These are phyloP conservation scores for Neurospora sp. DNA, from an alignment of 495 filamentous ascomycete genomes.

Conservation along the genomic window DNA sequence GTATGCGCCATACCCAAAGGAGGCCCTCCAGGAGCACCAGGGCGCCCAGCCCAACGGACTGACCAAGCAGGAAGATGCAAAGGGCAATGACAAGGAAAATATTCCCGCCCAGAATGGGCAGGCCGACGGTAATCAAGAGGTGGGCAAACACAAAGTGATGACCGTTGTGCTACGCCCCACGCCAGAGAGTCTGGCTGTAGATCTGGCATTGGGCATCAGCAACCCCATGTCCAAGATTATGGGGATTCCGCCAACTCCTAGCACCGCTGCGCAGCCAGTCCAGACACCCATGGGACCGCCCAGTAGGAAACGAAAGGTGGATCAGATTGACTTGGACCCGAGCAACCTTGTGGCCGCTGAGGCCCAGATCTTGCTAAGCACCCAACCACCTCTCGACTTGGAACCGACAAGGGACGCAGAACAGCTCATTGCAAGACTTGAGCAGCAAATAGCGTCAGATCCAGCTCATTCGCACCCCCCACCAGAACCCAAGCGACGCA, in stretches of 20 bases:
- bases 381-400: slow-evolving; percentile 65
- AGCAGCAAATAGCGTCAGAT: slow-evolving; percentile 48
- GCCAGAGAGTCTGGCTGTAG: slow-evolving; percentile 56
- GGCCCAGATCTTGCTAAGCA: slow-evolving; percentile 55
- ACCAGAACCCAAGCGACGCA: slow-evolving; percentile 78
- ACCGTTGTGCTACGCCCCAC: slow-evolving; percentile 85
- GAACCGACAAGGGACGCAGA: slow-evolving; percentile 59
- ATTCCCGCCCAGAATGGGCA: slow-evolving; percentile 39
- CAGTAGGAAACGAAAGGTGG: slow-evolving; percentile 57
- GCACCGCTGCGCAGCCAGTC: slow-evolving; percentile 14
- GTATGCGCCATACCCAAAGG: slow-evolving; percentile 67
- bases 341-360: slow-evolving; percentile 64
- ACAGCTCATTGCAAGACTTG: slow-evolving; percentile 57
- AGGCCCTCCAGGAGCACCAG: slow-evolving; percentile 29
- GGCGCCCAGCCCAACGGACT: slow-evolving; percentile 12
- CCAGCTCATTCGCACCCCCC: slow-evolving; percentile 64
- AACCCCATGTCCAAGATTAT: slow-evolving; percentile 51
- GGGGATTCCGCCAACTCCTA: slow-evolving; percentile 45
- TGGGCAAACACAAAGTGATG: slow-evolving; percentile 51
- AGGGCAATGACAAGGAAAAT: slow-evolving; percentile 33
- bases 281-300: slow-evolving; percentile 39
- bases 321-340: slow-evolving; percentile 63
- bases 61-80: slow-evolving; percentile 22
- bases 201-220: slow-evolving; percentile 63
- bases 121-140: slow-evolving; percentile 28